These are phyloP conservation scores for Ciborinia camelliae DNA, from an alignment of 2,329 filamentous ascomycete genomes.

Conservation along the genomic window DNA sequence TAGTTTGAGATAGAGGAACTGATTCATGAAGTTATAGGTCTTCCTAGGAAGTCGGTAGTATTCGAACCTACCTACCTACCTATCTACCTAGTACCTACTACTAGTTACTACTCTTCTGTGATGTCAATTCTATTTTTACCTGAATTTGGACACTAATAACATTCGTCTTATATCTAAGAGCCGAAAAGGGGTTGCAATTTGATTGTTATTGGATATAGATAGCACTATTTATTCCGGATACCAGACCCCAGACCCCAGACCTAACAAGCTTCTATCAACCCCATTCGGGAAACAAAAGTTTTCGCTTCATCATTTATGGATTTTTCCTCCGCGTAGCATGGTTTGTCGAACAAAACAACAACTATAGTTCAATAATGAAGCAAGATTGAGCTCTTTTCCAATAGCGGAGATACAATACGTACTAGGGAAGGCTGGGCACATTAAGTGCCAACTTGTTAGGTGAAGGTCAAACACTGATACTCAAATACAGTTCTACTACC, in stretches of 20 bases:
- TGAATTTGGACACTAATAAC: not conserved
- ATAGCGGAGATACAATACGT: too few relatives aligned
- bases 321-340: not conserved
- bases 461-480: too few relatives aligned
- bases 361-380: not conserved
- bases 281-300: not conserved
- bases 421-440: not conserved
- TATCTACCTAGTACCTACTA: too few relatives aligned
- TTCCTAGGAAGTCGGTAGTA: not conserved
- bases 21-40: not conserved
- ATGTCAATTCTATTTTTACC: not conserved
- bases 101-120: not conserved
- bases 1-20: not conserved
- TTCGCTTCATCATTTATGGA: not conserved
- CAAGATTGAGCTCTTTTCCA: too few relatives aligned
- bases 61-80: too few relatives aligned
- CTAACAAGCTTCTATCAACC: not conserved
- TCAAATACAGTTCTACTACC: too few relatives aligned
- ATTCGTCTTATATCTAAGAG: not conserved
- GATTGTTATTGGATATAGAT: not conserved
- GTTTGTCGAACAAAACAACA: not conserved
- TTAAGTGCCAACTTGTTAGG: too few relatives aligned
- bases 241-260: not conserved
- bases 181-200: not conserved
- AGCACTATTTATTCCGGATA: not conserved